Percentiles rank a stretch among this genome's conserved stretches.
phyloP scores from a whole-genome alignment of 345 rosid genomes.

The Anastatica hierochuntica region DNA sequence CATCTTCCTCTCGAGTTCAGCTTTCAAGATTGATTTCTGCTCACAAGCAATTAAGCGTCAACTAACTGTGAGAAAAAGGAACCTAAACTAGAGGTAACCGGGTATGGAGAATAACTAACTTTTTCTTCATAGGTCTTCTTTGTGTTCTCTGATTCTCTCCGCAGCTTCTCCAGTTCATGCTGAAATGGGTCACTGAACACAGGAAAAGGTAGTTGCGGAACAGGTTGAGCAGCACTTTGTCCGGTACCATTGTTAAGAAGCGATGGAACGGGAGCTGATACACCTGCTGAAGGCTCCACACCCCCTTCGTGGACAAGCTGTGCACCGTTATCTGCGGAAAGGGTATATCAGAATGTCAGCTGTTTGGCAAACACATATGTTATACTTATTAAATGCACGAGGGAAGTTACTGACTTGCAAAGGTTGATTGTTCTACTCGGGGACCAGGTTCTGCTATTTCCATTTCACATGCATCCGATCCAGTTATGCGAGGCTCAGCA shows the following conservation, averaged over 20 bases:
- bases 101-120: slow-evolving; percentile 6
- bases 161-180: slow-evolving; percentile 27
- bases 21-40: slow-evolving; percentile 23
- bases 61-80: not conserved
- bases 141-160: slow-evolving; percentile 27
- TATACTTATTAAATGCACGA: slow-evolving; percentile 5
- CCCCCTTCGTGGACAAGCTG: slow-evolving; percentile 7
- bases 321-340: slow-evolving; percentile 8
- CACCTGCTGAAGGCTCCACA: slow-evolving; percentile 17
- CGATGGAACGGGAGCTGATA: slow-evolving; percentile 10
- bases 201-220: slow-evolving; percentile 25
- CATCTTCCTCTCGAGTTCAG: slow-evolving; percentile 24
- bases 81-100: slow-evolving; percentile 6
- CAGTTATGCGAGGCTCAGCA: slow-evolving; percentile 13
- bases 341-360: not conserved
- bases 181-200: slow-evolving; percentile 23
- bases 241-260: slow-evolving; percentile 10
- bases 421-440: slow-evolving; percentile 16
- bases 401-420: slow-evolving; percentile 21
- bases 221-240: slow-evolving; percentile 9
- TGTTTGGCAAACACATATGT: slow-evolving; percentile 6
- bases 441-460: slow-evolving; percentile 10
- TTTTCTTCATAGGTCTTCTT: slow-evolving; percentile 18
- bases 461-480: slow-evolving; percentile 14
- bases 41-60: not conserved